Base-by-base conservation (phyloP, 805 yeast genomes). In the Lipomyces anomalus region DNA sequence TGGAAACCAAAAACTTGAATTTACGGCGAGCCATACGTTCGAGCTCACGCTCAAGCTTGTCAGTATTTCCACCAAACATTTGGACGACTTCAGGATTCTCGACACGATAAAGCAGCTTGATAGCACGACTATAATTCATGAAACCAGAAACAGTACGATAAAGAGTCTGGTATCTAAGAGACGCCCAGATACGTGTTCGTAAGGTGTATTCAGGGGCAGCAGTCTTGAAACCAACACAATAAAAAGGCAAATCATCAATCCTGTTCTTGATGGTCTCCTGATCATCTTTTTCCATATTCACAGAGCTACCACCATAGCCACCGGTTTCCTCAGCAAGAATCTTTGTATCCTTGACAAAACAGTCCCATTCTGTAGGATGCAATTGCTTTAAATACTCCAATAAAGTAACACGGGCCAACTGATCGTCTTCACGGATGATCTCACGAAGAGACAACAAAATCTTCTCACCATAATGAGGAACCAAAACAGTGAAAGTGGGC, bases 41-140 rank as follows among this genome's bases (percentile, higher is more conserved):
- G 57, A 90, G 79, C 67, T 94, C 97, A 68, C 88, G 79, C 73
- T 92, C 97, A 46, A 79, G 76, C 60, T 95, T 94, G 71, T 90
- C 97, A 49, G 97, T 95, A 66, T 90, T 94, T 59, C 97, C 97
- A 59, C 97, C 97, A 65, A 89, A 90, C 88, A 89, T 87, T 74
- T 92, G 97, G 51, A 89, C 95, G 65, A 87, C 80, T 66, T 85
- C 95, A 37, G 95, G 95, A 67, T 86, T 85, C 68, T 92, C 97
- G 60, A 92, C 95, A 70, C 95, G 83, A 72, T 87, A 88, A 49
- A 90, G 73, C 60, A 90, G 72, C 68, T 89, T 92, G 62, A 90
- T 87, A 24, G 98, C 97, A 67, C 96, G 82, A 24, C 96, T 84
- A 66, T 90, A 90, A 72, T 90, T 92, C 98, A 90, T 90, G 73